Evolutionary conservation across 495 filamentous ascomycete species (phyloP), one percentile per base, ranked within the genome.

Genomic region (Penicillium daleae): DNA sequence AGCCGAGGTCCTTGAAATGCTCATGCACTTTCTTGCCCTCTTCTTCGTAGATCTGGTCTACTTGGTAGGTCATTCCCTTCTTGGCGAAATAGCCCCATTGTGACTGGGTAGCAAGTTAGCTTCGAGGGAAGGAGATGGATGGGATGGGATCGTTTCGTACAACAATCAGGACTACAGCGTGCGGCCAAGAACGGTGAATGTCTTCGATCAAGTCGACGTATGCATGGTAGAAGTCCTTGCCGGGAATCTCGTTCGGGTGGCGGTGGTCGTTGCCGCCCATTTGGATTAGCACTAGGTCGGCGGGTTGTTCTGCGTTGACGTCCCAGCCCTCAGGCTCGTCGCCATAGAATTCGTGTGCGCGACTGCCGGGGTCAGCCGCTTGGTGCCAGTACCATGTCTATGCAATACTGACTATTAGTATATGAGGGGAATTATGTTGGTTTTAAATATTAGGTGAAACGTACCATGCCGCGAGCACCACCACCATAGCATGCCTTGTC

Each of bases 211-310:
- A 71, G 49, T 85, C 83, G 33, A 82, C 80, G 57, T 88, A 86
- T 27, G 80, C 80, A 56, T 83, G 72, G 42, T 85, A 80, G 72
- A 86, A 90, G 0, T 79, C 72, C 5, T 70, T 63, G 3, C 76
- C 71, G 3, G 82, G 80, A 52, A 89, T 81, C 42, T 88, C 84
- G 69, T 90, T 90, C 17, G 73, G 71, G 1, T 76, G 61, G 60
- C 87, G 87, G 60, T 82, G 80, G 70, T 90, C 89, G 63, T 90
- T 90, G 19, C 86, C 89, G 27, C 87, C 88, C 42, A 91, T 77
- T 65, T 89, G 86, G 67, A 90, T 88, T 61, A 90, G 64, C 13
- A 88, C 87, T 9, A 92, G 76, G 64, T 90, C 87, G 4, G 87
- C 86, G 1, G 80, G 79, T n/a, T 79, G 82, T 55, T 86, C 82